phyloP scores from a whole-genome alignment of 441 rosid species.

The Jatropha podagrica region DNA sequence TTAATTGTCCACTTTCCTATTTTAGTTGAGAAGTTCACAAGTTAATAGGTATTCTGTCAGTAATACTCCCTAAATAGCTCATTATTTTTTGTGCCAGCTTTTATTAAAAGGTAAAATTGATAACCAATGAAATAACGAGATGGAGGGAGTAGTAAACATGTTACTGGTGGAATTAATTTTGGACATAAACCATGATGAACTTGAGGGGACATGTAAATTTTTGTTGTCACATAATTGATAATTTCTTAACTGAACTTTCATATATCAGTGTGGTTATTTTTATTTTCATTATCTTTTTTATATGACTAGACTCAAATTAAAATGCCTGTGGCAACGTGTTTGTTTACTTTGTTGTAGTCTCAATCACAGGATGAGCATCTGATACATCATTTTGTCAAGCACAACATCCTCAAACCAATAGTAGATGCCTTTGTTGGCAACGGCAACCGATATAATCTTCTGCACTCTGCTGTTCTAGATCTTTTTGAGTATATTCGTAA shows the following conservation, averaged over 20 bases:
- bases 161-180: neutral
- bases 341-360: slow-evolving; percentile 22
- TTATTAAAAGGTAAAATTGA: no score
- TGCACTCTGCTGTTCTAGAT: slow-evolving; percentile 90
- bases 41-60: no score
- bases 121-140: no score
- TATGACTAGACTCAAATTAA: neutral
- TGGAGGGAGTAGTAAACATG: no score
- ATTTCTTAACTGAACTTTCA: no score
- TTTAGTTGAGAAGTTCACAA: no score
- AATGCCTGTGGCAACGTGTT: neutral
- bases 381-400: slow-evolving; percentile 75
- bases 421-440: slow-evolving; percentile 85
- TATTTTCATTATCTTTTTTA: neutral
- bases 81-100: no score
- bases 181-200: neutral
- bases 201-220: neutral
- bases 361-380: slow-evolving; percentile 82
- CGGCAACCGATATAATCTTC: slow-evolving; percentile 87
- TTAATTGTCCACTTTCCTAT: no score
- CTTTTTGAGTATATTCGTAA: slow-evolving; percentile 90
- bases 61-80: no score
- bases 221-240: neutral
- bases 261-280: neutral
- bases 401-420: slow-evolving; percentile 81